Evolutionary conservation across 2,329 filamentous ascomycete species (phyloP).

Genomic region (Podosphaera leucotricha): DNA sequence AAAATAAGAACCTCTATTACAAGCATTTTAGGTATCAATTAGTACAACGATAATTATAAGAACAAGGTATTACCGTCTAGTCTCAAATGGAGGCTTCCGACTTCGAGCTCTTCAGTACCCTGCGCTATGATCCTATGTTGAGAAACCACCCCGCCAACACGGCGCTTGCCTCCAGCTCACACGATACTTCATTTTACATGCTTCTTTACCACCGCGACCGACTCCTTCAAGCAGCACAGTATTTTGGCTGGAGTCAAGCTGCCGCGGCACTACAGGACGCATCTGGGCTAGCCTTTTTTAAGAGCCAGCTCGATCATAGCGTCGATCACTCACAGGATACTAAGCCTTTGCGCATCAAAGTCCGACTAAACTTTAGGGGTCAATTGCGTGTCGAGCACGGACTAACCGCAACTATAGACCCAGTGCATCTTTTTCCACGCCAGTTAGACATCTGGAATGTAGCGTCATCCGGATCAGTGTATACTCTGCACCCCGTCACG

Average conservation of each 20-base stretch:
- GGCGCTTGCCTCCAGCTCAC: slow-evolving; percentile 16
- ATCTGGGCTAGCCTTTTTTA: slow-evolving; percentile 22
- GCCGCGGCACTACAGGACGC: slow-evolving; percentile 22
- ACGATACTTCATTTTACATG: slow-evolving; percentile 48
- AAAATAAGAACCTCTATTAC: too few species aligned
- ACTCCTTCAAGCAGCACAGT: slow-evolving; percentile 36
- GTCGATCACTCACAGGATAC: too few species aligned
- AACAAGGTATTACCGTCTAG: too few species aligned
- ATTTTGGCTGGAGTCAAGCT: slow-evolving; percentile 31
- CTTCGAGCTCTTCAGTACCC: slow-evolving; percentile 44
- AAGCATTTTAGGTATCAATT: too few species aligned
- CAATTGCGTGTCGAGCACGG: slow-evolving; percentile 21
- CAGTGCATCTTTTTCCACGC: slow-evolving; percentile 33
- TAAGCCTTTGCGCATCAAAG: slow-evolving; percentile 25
- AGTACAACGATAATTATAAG: too few species aligned
- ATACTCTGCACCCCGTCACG: not conserved
- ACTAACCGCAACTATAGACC: slow-evolving; percentile 18
- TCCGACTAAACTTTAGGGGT: slow-evolving; percentile 29
- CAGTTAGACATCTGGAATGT: slow-evolving; percentile 19
- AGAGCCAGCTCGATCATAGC: too few species aligned
- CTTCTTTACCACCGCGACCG: slow-evolving; percentile 56
- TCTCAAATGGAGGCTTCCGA: slow-evolving; percentile 6
- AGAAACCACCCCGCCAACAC: slow-evolving; percentile 11
- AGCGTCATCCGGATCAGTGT: not conserved
- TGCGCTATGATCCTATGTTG: slow-evolving; percentile 46